These are phyloP conservation scores for Eucalyptus sideroxylon DNA, from an alignment of 345 rosid species.

Conservation along the genomic window DNA sequence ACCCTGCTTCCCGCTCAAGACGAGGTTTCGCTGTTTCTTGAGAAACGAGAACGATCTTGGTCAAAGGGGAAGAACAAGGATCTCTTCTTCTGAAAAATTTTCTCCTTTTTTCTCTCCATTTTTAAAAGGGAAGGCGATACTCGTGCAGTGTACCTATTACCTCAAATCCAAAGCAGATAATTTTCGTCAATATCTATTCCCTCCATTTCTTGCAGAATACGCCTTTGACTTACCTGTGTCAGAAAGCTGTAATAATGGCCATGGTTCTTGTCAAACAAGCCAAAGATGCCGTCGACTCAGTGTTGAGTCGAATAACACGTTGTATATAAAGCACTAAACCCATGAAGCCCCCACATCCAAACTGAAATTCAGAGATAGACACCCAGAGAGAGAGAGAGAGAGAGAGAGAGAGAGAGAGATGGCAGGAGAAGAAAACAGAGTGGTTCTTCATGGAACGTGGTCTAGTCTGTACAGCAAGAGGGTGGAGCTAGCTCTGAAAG, in stretches of 20 bases:
- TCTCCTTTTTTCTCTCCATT: background rate
- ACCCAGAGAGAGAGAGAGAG: no score
- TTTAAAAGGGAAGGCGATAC: background rate
- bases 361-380: background rate
- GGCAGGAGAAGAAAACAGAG: conserved; percentile 14
- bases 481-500: conserved; percentile 25
- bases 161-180: background rate
- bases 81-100: background rate
- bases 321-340: background rate
- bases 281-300: background rate
- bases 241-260: background rate
- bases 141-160: background rate
- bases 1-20: background rate
- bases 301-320: background rate
- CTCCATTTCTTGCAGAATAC: background rate
- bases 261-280: background rate
- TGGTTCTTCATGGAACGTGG: conserved; percentile 16
- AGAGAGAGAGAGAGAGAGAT: conserved; percentile 9
- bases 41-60: background rate
- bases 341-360: background rate
- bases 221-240: background rate
- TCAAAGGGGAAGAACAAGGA: background rate
- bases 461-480: conserved; percentile 13
- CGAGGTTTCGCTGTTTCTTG: background rate
- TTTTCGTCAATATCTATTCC: background rate